Evolutionary conservation across 176 grass and related monocot genomes (phyloP), one percentile per base, ranked within the genome.

Genomic region (Lolium multiflorum): DNA sequence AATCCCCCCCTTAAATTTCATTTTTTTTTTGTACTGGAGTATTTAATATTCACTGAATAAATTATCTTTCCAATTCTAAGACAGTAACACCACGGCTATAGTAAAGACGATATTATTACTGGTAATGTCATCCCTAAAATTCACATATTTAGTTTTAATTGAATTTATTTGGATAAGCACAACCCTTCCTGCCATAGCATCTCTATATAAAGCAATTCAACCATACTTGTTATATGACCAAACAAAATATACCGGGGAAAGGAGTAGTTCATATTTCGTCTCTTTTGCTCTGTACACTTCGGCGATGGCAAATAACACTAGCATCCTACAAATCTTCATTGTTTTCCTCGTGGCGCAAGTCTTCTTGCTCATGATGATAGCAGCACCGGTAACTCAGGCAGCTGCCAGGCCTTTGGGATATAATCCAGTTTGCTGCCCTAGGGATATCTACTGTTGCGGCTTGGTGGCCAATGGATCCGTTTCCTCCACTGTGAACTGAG

Each of bases 81-180:
- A 59, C 7, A 9, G 21, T 61, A 61, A 20, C 21, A 61, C 58
- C 58, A 61, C 3, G 21, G 9, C 10, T 62, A 11, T 61, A 24
- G 9, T 61, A 54, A 54, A 54, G 58, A 61, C 24, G n/a, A 22
- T 61, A 16, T 61, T 61, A 35, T 17, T 67, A 37, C 64, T 67
- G 31, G 26, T 35, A 67, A 67, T 9, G 6, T 1, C 6, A 37
- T 67, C 28, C 15, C 15, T 67, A 67, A 65, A 16, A 67, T 35
- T 35, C 14, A 16, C 7, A 35, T 7, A 35, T 31, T 14, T 7
- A 21, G 2, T 17, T 38, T 17, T 70, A 70, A 43, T 70, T 9
- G 1, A 15, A 70, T 70, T 70, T 70, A 70, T n/a, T n/a, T 43
- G 37, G 37, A 70, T 70, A 70, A 70, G 67, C 65, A 11, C 37